These are phyloP conservation scores for Kodamaea kakaduensis DNA, from an alignment of 805 yeast genomes.

Conservation along the genomic window DNA sequence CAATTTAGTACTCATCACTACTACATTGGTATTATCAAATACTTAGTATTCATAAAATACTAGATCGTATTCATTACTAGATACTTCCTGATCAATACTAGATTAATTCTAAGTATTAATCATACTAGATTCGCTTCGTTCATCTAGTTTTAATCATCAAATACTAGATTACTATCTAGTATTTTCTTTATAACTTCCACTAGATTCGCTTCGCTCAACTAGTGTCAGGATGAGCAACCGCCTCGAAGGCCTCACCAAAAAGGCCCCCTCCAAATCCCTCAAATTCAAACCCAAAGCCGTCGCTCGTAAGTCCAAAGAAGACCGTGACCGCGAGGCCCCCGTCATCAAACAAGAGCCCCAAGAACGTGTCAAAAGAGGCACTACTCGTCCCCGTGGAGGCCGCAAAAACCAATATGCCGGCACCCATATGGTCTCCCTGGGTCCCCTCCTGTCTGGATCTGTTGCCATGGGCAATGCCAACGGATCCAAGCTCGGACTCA, in stretches of 20 bases:
- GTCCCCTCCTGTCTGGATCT: slow-evolving; percentile 68
- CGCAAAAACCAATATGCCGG: slow-evolving; percentile 34
- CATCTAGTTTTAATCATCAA: neutral
- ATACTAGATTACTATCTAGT: neutral
- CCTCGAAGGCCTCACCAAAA: slow-evolving; percentile 38
- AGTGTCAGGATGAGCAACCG: slow-evolving; percentile 26
- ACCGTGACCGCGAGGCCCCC: slow-evolving; percentile 75
- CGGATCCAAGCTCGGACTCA: slow-evolving; percentile 24
- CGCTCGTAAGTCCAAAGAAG: slow-evolving; percentile 78
- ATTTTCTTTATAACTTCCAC: too few species aligned
- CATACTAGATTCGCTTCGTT: too few species aligned
- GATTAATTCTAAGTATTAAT: too few species aligned
- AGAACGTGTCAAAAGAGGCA: slow-evolving; percentile 23
- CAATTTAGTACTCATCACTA: too few species aligned
- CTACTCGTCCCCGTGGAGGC: slow-evolving; percentile 35
- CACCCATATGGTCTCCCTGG: slow-evolving; percentile 66
- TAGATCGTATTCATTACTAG: too few species aligned
- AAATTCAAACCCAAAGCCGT: slow-evolving; percentile 87
- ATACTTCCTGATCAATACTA: too few species aligned
- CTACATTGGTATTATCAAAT: too few species aligned
- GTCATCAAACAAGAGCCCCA: slow-evolving; percentile 34
- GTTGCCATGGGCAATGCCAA: slow-evolving; percentile 40
- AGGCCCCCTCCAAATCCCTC: slow-evolving; percentile 21
- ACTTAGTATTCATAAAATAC: too few species aligned
- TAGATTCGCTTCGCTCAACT: neutral